These are phyloP conservation scores for Tuber borchii DNA, from an alignment of 495 filamentous ascomycete genomes.

Conservation along the genomic window DNA sequence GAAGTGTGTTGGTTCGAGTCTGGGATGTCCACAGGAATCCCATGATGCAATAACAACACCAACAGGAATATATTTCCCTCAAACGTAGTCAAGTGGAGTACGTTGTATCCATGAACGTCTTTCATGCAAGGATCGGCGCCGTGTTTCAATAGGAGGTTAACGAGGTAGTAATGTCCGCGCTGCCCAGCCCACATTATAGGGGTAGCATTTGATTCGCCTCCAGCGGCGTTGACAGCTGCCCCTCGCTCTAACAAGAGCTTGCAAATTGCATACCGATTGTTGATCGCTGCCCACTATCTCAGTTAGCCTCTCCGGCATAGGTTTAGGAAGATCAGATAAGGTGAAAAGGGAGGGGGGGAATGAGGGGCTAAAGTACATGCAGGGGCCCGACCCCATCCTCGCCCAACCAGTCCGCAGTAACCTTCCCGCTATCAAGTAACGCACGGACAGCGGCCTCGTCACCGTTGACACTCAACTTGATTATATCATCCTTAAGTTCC, in stretches of 20 bases:
- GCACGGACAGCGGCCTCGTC: constrained; percentile 81
- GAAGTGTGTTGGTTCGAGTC: constrained; percentile 86
- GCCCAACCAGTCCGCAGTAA: constrained; percentile 71
- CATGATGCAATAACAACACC: constrained; percentile 80
- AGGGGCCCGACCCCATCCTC: constrained; percentile 89
- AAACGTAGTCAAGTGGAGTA: constrained; percentile 91
- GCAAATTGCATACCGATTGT: constrained; percentile 94
- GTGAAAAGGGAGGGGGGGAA: neutral
- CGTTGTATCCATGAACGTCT: constrained; percentile 92
- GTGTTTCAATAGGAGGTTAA: constrained; percentile 71
- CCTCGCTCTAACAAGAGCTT: constrained; percentile 85
- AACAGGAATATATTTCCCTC: constrained; percentile 93
- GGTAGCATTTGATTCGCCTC: constrained; percentile 86
- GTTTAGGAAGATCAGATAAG: neutral
- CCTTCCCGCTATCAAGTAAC: constrained; percentile 75
- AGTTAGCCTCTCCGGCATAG: neutral
- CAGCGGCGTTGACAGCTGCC: constrained; percentile 87
- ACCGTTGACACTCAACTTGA: constrained; percentile 87
- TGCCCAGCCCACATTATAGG: constrained; percentile 96
- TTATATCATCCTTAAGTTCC: constrained; percentile 70
- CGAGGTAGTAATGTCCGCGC: constrained; percentile 62
- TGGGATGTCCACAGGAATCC: constrained; percentile 82
- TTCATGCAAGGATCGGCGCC: constrained; percentile 84
- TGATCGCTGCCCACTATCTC: constrained; percentile 93
- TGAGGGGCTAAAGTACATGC: constrained; percentile 59